Conservation (phyloP, 2,329 filamentous ascomycete genomes). For the Didymella glomerata region DNA sequence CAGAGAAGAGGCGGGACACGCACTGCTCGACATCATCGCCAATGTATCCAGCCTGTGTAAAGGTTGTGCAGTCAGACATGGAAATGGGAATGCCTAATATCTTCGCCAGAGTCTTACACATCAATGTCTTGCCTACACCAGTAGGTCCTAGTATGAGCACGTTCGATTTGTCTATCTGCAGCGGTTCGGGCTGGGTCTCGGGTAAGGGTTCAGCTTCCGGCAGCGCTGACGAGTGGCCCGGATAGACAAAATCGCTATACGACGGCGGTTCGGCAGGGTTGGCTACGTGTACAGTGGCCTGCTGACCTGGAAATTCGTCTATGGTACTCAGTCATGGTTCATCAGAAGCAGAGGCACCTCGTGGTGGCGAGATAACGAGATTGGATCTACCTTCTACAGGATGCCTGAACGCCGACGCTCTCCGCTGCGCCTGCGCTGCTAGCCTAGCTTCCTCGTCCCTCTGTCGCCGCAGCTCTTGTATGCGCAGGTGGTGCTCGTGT, state of each 20-base stretch:
- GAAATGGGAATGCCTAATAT: constrained; percentile 95
- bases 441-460: constrained; percentile 81
- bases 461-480: constrained; percentile 77
- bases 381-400: constrained; percentile 74
- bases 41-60: constrained; percentile 97
- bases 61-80: constrained; percentile 94
- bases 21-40: constrained; percentile 97
- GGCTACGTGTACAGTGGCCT: constrained; percentile 57
- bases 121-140: constrained; percentile 95
- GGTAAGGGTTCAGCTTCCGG: constrained; percentile 55
- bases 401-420: constrained; percentile 74
- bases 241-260: constrained; percentile 25
- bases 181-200: constrained; percentile 59
- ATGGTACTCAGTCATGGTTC: constrained; percentile 38
- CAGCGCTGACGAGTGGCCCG: constrained; percentile 31
- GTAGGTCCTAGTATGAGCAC: constrained; percentile 89
- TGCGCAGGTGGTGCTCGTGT: constrained; percentile 94
- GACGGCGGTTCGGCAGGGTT: constrained; percentile 23
- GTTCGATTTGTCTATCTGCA: constrained; percentile 96
- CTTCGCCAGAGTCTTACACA: constrained; percentile 89
- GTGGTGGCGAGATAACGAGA: constrained; percentile 24
- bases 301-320: constrained; percentile 72
- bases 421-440: constrained; percentile 73
- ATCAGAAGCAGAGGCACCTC: constrained; percentile 20
- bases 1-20: constrained; percentile 87